A percentile compares a stretch with the other conserved stretches of the same genome.
Evolutionary conservation across 306 rosid species (phyloP).

Genomic region (Casuarina cunninghamiana): DNA sequence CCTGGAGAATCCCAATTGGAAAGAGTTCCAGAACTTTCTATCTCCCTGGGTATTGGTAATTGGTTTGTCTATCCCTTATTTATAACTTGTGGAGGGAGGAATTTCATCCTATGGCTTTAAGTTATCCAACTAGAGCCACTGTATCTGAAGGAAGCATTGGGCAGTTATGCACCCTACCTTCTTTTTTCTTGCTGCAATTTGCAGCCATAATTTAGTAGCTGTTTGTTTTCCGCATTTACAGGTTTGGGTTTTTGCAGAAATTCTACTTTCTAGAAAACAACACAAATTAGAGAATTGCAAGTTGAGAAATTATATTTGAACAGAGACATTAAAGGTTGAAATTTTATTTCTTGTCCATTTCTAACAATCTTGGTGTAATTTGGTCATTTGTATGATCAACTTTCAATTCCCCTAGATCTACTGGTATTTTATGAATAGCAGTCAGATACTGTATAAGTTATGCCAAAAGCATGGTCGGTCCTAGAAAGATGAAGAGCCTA

Average conservation of each 20-base stretch:
- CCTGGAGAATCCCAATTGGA: background rate
- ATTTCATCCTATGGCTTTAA: background rate
- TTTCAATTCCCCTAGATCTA: background rate
- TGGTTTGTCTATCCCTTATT: background rate
- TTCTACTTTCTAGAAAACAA: background rate
- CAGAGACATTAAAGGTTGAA: background rate
- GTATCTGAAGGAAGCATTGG: background rate
- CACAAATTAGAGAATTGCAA: background rate
- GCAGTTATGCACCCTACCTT: background rate
- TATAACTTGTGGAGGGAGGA: background rate
- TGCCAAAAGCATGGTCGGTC: background rate
- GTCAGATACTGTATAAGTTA: background rate
- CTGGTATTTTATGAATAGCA: background rate
- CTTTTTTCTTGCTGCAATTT: background rate
- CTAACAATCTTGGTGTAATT: background rate
- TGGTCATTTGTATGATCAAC: background rate
- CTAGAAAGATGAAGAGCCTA: background rate
- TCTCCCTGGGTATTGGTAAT: background rate
- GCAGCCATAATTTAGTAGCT: background rate
- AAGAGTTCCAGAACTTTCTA: background rate
- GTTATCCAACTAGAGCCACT: slow-evolving; percentile 2
- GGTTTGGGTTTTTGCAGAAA: background rate
- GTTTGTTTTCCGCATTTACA: background rate
- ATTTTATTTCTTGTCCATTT: background rate
- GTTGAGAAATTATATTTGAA: background rate